Conservation (phyloP, 2,329 filamentous ascomycete species). For the Lasiodiplodia citricola region DNA sequence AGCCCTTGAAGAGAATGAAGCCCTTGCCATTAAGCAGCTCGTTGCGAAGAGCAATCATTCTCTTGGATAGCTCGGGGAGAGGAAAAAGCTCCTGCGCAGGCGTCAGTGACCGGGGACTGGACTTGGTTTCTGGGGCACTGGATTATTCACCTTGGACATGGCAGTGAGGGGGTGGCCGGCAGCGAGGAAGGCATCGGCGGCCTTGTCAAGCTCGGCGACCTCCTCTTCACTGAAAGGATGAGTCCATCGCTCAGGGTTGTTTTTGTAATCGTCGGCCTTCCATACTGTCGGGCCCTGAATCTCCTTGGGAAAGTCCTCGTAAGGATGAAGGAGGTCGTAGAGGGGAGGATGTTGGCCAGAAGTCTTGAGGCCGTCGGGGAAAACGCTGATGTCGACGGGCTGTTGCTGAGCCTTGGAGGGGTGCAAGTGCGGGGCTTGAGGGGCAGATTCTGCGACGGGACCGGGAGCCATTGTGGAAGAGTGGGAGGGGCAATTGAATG, state of each 20-base stretch:
- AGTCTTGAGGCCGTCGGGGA: conserved; percentile 70
- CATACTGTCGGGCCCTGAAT: conserved; percentile 77
- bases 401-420: conserved; percentile 19
- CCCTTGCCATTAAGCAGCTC: conserved; percentile 84
- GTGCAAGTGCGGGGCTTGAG: conserved; percentile 19
- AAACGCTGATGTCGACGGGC: conserved; percentile 49
- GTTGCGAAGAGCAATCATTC: conserved; percentile 62
- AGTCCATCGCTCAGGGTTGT: conserved; percentile 72
- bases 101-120: not conserved
- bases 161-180: conserved; percentile 71
- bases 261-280: conserved; percentile 68
- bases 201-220: conserved; percentile 67
- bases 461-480: conserved; percentile 22
- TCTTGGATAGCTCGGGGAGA: conserved; percentile 61
- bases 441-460: conserved; percentile 22
- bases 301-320: conserved; percentile 71
- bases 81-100: conserved; percentile 60
- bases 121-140: too few relatives aligned
- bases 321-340: conserved; percentile 68
- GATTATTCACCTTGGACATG: conserved; percentile 61
- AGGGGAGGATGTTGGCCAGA: conserved; percentile 75
- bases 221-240: conserved; percentile 72
- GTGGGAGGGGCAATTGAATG: conserved; percentile 3
- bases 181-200: conserved; percentile 72
- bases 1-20: conserved; percentile 86